Percentiles rank a stretch among this genome's conserved stretches.
Conservation (phyloP, 2,329 filamentous ascomycete species). For the Epichloe gansuensis region DNA sequence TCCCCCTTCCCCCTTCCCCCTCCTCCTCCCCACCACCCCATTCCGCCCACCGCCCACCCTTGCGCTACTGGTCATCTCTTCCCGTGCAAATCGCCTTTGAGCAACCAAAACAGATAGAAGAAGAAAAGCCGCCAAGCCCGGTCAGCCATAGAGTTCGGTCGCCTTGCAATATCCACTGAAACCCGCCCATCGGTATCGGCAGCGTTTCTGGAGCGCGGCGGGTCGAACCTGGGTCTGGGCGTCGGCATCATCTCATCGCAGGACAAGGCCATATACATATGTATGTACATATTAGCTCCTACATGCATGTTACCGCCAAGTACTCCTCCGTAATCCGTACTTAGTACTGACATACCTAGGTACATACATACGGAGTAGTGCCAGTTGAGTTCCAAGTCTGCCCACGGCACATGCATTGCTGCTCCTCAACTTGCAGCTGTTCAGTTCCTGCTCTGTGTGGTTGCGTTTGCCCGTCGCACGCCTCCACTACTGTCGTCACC, state of each 20-base stretch:
- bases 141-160: constrained; percentile 3
- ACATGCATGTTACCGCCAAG: background rate
- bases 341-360: background rate
- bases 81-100: background rate
- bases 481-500: background rate
- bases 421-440: background rate
- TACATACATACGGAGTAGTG: too few species aligned
- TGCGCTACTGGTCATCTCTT: background rate
- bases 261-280: background rate
- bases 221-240: background rate
- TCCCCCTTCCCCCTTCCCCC: background rate
- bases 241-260: background rate
- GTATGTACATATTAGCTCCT: background rate
- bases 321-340: background rate
- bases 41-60: background rate
- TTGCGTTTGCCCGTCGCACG: background rate
- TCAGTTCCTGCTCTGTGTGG: background rate
- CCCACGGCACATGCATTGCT: background rate
- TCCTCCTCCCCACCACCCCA: background rate
- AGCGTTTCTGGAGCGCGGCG: background rate
- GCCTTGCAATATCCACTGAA: constrained; percentile 1
- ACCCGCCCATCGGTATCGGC: constrained; percentile 3
- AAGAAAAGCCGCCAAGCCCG: constrained; percentile 3
- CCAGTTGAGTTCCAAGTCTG: background rate
- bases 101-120: background rate